Evolutionary conservation across 106 monocot species (phyloP), one percentile per base, ranked within the genome.

Genomic region (Cymbidium sinense): DNA sequence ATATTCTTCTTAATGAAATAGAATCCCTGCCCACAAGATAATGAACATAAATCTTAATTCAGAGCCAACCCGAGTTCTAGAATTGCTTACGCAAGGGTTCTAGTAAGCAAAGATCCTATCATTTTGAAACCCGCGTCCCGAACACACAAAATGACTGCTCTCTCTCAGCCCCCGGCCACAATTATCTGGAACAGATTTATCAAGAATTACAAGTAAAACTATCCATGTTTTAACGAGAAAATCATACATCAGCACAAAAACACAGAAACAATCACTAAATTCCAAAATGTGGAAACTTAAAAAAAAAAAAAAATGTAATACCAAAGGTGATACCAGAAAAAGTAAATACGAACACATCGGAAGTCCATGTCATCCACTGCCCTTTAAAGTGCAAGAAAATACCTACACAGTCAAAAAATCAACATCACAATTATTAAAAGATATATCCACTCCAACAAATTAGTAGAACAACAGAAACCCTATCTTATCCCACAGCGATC

Each of bases 81-180:
- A 39, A 54, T 58, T 44, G 62, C 86, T 80, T 75, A 86, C 86
- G 83, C 83, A 30, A 86, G 80, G 23, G 75, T 67, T 74, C 83
- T 74, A 0, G 83, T 77, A 44, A 86, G 77, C 17, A 86, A 83
- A 72, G 86, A 86, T 70, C 83, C 86, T 62, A 86, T 80, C 86
- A 86, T 86, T 80, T 67, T 86, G 52, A 54, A 79, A 47, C 19
- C 1, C 15, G 20, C 50, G 31, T 36, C 75, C 75, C 34, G 31
- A 37, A 73, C 23, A 55, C 31, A 80, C 29, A 29, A 15, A 27
- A 17, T 28, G 13, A 50, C 7, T 67, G 27, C n/a, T n/a, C 55
- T 41, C 75, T 9, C 35, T 64, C 64, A 69, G 12, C 31, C 15
- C 4, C 18, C 15, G 71, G 36, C 7, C 18, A 39, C 37, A 37